These are phyloP conservation scores for Verticillium dahliae DNA, from an alignment of 2,329 filamentous ascomycete species.

Conservation along the genomic window DNA sequence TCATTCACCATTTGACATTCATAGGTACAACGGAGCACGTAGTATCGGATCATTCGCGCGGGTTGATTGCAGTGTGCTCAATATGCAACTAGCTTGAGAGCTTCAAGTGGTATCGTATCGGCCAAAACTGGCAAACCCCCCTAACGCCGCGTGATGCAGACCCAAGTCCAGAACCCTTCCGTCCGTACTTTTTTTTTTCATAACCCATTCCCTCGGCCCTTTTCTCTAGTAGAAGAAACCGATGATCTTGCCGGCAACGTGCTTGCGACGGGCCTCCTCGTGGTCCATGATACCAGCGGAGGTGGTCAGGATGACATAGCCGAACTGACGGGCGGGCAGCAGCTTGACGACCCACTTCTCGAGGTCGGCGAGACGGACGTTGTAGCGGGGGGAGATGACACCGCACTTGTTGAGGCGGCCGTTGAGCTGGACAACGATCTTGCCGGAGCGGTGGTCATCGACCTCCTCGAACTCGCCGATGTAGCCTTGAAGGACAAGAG, in stretches of 20 bases:
- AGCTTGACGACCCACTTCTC: slow-evolving; percentile 99
- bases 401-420: slow-evolving; percentile 98
- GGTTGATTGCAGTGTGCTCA: slow-evolving; percentile 2
- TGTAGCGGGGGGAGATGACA: slow-evolving; percentile 99
- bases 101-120: slow-evolving; percentile 3
- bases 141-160: slow-evolving; percentile 2
- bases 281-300: slow-evolving; percentile 99
- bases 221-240: slow-evolving; percentile 91
- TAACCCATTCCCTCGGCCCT: slow-evolving; percentile 10
- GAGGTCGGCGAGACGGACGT: slow-evolving; percentile 93
- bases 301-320: slow-evolving; percentile 98
- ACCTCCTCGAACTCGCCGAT: slow-evolving; percentile 99
- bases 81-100: slow-evolving; percentile 1
- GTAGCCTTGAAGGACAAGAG: slow-evolving; percentile 61
- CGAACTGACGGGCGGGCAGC: slow-evolving; percentile 98
- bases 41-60: neutral
- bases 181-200: neutral
- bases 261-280: slow-evolving; percentile 85
- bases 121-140: slow-evolving; percentile 1
- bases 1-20: neutral
- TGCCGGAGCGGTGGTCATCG: slow-evolving; percentile 98
- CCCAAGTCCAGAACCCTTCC: neutral
- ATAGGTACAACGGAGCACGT: neutral
- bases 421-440: slow-evolving; percentile 99
- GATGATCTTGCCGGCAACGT: slow-evolving; percentile 98